Evolutionary conservation across 2,329 filamentous ascomycete genomes (phyloP), one percentile per base, ranked within the genome.

Genomic region (Ilyonectria robusta): DNA sequence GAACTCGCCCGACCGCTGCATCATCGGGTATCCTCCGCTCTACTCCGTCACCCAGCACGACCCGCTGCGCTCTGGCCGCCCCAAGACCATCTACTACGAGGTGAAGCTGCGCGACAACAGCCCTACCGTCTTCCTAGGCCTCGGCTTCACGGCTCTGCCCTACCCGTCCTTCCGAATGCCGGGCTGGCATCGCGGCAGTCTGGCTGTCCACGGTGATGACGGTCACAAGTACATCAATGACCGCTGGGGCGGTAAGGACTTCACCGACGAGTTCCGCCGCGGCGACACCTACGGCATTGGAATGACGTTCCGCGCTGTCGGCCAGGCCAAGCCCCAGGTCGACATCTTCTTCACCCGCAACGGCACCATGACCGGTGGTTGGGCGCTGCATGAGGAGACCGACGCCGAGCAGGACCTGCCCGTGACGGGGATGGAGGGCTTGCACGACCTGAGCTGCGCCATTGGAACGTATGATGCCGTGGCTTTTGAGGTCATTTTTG

Each of bases 141-240:
- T 95, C 10, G 93, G 93, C 10, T 94, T 90, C 78, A 82, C 87
- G 0, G 93, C 92, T 1, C 87, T 92, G 54, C 93, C 93, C 8
- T 95, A 94, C 76, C 93, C 93, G 7, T 85, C 87, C 0, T 95
- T 94, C 83, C 87, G 93, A 8, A 86, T 95, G 66, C 93, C 93
- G 0, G 93, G 93, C 2, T 95, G 93, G 93, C 92, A 96, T 77
- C 87, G 93, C 37, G 93, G 88, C 19, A 92, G 89, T 69, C 76
- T 95, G 15, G 93, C 86, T 1, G 89, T 95, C n/a, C 93, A 95
- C 77, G 90, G 91, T 53, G 93, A 95, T 78, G 93, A 95, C 78
- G 93, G 93, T 0, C 87, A 91, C 73, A 87, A 88, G 78, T 96
- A 92, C 78, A 85, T 94, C 74, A 94, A 94, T 76, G 92, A 95